A percentile compares a stretch with the other conserved stretches of the same genome.
Conservation (phyloP, 805 yeast species). For the Sugiyamaella lignohabitans region DNA sequence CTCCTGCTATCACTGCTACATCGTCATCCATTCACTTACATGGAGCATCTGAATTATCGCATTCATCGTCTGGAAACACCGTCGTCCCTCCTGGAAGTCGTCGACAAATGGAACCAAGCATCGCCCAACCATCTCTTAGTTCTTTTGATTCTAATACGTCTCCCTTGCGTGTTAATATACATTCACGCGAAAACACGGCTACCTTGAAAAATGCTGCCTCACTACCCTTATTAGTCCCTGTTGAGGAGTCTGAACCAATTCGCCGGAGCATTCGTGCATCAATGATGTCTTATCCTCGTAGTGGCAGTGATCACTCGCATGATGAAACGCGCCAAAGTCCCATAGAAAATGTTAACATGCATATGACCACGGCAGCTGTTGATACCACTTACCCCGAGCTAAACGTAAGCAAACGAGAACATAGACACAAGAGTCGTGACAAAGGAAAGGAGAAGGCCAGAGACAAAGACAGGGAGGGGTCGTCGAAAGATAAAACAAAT, state of each 20-base stretch:
- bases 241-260: neutral
- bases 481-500: neutral
- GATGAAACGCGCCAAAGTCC: neutral
- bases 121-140: neutral
- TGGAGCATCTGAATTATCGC: conserved; percentile 2
- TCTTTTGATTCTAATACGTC: neutral
- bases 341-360: too few relatives aligned
- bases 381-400: too few relatives aligned
- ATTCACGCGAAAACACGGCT: conserved; percentile 1
- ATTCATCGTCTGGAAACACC: conserved; percentile 13
- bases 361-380: too few relatives aligned
- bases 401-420: too few relatives aligned
- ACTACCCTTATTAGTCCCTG: conserved; percentile 5
- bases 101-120: neutral
- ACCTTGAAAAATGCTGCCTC: conserved; percentile 8
- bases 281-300: conserved; percentile 7
- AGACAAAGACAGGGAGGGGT: neutral
- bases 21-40: neutral
- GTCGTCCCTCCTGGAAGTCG: neutral
- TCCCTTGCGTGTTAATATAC: neutral
- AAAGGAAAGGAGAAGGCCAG: neutral
- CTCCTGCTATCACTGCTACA: neutral
- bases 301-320: neutral
- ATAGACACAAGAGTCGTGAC: neutral
- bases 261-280: conserved; percentile 9